These are phyloP conservation scores for Erysimum cheiranthoides DNA, from an alignment of 345 rosid genomes.

Conservation along the genomic window DNA sequence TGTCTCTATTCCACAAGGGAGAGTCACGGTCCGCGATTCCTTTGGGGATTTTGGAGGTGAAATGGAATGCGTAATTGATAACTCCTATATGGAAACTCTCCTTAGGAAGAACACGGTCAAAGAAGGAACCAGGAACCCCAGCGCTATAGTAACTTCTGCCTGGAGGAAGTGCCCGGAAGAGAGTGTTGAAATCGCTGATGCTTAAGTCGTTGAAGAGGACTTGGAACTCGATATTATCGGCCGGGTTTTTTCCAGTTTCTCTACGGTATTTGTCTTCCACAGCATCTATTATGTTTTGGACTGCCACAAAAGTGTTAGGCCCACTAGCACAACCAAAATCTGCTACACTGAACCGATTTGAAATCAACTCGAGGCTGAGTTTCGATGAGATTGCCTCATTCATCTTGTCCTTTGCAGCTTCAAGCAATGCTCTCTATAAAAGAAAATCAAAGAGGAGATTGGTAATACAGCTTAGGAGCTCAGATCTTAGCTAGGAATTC, in stretches of 20 bases:
- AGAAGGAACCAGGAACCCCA: neutral
- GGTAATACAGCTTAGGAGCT: neutral
- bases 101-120: constrained; percentile 1
- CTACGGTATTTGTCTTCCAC: neutral
- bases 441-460: neutral
- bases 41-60: constrained; percentile 47
- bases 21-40: constrained; percentile 38
- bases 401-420: neutral
- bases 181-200: neutral
- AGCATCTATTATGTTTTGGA: constrained; percentile 9
- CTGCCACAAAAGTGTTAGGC: constrained; percentile 6
- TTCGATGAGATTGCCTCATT: neutral
- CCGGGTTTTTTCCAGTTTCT: neutral
- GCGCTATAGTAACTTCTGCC: neutral
- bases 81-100: neutral
- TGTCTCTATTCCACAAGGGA: constrained; percentile 24
- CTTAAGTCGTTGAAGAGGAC: neutral
- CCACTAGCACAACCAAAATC: constrained; percentile 4
- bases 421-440: neutral
- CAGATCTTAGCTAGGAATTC: neutral
- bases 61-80: constrained; percentile 42
- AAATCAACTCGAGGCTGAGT: neutral
- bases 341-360: neutral
- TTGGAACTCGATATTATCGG: neutral
- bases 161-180: neutral